Conservation (phyloP, 2,329 filamentous ascomycete species). For the Botrytis byssoidea region DNA sequence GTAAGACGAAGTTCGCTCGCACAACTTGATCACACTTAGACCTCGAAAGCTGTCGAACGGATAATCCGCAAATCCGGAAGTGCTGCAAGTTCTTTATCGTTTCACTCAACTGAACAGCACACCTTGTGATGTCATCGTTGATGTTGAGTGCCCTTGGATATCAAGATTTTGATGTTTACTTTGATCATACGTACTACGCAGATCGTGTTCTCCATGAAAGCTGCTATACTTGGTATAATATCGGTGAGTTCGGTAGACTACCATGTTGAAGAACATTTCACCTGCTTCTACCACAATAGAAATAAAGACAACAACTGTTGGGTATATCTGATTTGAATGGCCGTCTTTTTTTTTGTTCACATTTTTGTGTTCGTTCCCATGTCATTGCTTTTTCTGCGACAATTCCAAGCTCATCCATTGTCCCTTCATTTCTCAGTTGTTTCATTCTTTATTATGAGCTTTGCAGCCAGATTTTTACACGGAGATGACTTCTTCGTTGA, state of each 20-base stretch:
- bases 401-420: background rate
- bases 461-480: background rate
- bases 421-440: background rate
- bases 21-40: background rate
- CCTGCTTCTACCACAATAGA: background rate
- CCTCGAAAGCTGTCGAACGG: background rate
- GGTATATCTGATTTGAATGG: background rate
- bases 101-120: background rate
- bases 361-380: background rate
- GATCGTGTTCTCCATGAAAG: background rate
- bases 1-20: background rate
- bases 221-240: background rate
- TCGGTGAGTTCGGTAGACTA: background rate
- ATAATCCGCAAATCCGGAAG: background rate
- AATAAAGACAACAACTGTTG: background rate
- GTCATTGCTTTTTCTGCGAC: background rate
- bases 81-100: background rate
- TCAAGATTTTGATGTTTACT: background rate
- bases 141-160: background rate
- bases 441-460: background rate
- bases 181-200: background rate
- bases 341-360: fast-evolving
- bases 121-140: background rate
- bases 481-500: background rate
- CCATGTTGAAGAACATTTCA: too few species aligned